phyloP scores from a whole-genome alignment of 768 basidiomycete genomes.

The Boletus rex-veris region DNA sequence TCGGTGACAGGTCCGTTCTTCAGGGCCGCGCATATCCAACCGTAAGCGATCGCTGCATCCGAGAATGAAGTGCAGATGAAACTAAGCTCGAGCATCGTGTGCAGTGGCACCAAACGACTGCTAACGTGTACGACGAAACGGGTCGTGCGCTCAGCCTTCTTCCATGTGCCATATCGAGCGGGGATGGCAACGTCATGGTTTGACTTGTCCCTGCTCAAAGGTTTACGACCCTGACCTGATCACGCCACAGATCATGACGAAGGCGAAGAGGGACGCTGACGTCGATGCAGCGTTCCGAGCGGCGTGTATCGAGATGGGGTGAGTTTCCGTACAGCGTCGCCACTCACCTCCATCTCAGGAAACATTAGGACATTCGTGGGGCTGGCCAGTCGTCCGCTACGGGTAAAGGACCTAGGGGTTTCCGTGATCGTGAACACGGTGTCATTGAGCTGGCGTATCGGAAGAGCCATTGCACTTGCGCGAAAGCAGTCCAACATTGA shows the following conservation, averaged over 20 bases:
- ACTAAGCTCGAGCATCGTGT: neutral
- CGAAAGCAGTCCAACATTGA: conserved; percentile 45
- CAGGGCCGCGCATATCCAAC: conserved; percentile 38
- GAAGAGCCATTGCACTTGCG: conserved; percentile 52
- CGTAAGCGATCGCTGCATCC: conserved; percentile 17
- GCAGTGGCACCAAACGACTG: conserved; percentile 32
- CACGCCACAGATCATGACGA: conserved; percentile 37
- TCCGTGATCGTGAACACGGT: conserved; percentile 50
- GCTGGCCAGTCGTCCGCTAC: conserved; percentile 40
- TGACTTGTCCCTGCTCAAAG: neutral
- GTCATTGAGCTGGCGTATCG: conserved; percentile 62
- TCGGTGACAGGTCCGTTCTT: conserved; percentile 3
- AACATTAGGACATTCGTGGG: conserved; percentile 41
- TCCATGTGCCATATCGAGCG: conserved; percentile 35
- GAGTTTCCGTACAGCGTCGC: neutral
- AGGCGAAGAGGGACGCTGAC: conserved; percentile 40
- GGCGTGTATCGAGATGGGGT: conserved; percentile 52
- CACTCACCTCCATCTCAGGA: neutral
- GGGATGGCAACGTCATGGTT: conserved; percentile 37
- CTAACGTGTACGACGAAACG: conserved; percentile 27
- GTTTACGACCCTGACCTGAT: conserved; percentile 10
- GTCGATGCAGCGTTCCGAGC: conserved; percentile 46
- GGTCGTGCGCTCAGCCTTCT: conserved; percentile 29
- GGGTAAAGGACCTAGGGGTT: conserved; percentile 32
- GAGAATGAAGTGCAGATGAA: conserved; percentile 2